Evolutionary conservation across 768 basidiomycete species (phyloP), one percentile per base, ranked within the genome.

Genomic region (Rhizopogon rudus): DNA sequence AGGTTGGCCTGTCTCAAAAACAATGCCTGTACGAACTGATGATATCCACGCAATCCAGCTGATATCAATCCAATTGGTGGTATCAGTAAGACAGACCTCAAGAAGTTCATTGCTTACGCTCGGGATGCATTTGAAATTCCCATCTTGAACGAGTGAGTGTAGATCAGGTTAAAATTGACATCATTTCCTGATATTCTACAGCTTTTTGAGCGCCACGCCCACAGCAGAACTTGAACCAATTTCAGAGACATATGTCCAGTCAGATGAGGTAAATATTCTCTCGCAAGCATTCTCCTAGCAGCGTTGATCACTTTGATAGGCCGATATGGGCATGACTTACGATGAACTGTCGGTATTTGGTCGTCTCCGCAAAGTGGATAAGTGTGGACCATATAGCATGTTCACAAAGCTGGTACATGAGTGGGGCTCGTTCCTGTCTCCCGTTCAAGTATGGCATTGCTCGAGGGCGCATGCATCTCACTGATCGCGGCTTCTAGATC

Each of bases 321-420:
- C 82, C 16, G 96, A 98, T 64, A 98, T 98, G 96, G 96, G 96
- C 8, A 98, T 98, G 97, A 97, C 96, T 0, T 98, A 98, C 65
- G 90, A 98, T 61, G 97, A 98, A 62, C 78, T 99, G 17, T 95
- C 93, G 10, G 83, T 93, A 17, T 96, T 94, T 62, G 97, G 96
- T 25, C 79, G 95, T 29, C 78, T 99, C 25, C 84, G 97, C 51
- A 98, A 99, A 72, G 82, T 96, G 40, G 94, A 97, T 64, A 98
- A 98, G 74, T 94, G 93, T 67, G 97, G 97, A 3, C 96, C 97
- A 2, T 98, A 95, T 72, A 91, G 91, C 76, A 98, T 88, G 77
- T 99, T 96, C 67, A 95, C 92, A 35, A 98, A 98, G 73, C 78
- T 99, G 41, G 78, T 93, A 1, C 88, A 93, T 61, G 91, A 97